Base-by-base conservation (phyloP, 257 asterid genomes). In the Ilex asprella region DNA sequence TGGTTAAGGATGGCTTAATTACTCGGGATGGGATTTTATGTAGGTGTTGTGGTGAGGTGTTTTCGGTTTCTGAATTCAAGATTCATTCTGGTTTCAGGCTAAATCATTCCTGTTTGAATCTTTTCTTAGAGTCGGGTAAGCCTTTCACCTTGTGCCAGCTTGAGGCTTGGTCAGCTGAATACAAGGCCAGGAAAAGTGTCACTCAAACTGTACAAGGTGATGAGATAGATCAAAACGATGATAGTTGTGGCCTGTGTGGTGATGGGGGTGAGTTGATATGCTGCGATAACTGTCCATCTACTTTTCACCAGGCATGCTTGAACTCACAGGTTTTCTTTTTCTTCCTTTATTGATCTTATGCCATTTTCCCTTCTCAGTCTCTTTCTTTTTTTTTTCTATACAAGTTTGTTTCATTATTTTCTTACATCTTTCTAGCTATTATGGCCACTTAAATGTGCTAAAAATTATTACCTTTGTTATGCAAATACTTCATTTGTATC, bases 221-320 rank as follows among this genome's bases (percentile, higher is more conserved):
- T 65, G 99, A 78, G 62, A 67, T 74, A 15, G 99, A 93, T 74
- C 92, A 85, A 79, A 93, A 89, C 76, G 99, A 93, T 82, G 97
- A 93, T 71, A 93, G 92, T 70, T 93, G 99, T 53, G 99, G 99
- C 62, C 88, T 88, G 56, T 93, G 99, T 71, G 99, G 99, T 64
- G 94, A 85, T 71, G 97, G 80, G 58, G 99, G 99, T 41, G 96
- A 89, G 82, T 62, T 93, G 76, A 77, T 93, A 65, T 93, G 99
- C 60, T 93, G 99, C 70, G 99, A 93, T 77, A 89, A 75, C 78
- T 93, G 99, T 63, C 99, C 97, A 66, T 90, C 99, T 44, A 95
- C 97, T n/a, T 93, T 93, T 75, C 99, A 93, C 73, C 89, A 79
- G 79, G 79, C 89, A 65, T 93, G 99, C 86, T 78, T 93, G 79